Base-by-base conservation (phyloP, 1,284 basidiomycete genomes). In the Tylopilus orsonianus region DNA sequence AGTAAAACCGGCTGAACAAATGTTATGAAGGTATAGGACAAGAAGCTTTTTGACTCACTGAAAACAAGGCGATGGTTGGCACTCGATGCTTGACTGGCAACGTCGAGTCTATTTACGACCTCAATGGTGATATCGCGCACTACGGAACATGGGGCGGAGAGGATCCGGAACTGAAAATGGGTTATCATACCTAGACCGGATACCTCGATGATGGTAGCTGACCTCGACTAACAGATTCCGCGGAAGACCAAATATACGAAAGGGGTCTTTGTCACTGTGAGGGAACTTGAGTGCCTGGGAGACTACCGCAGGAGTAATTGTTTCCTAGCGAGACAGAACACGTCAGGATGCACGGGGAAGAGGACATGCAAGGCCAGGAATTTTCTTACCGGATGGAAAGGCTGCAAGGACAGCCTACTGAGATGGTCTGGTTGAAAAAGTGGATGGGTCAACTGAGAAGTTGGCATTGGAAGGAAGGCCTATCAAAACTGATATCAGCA, bases 151-250 rank as follows among this genome's bases (percentile, higher is more conserved):
- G 86, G 83, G 40, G 74, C 74, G 0, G 80, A 77, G 6, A 90
- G 72, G 16, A 89, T 67, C 19, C 81, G 78, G 62, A 81, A 87
- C 87, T 90, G 55, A 2, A 42, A 5, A 19, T n/a, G n/a, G n/a
- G n/a, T n/a, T n/a, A n/a, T n/a, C n/a, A n/a, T n/a, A n/a, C n/a
- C n/a, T n/a, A n/a, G n/a, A n/a, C n/a, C n/a, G n/a, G n/a, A n/a
- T n/a, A n/a, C n/a, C n/a, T n/a, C n/a, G 4, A 29, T 10, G 26
- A 38, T 34, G 71, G 14, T 26, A 80, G 40, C 75, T 27, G 41
- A 87, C 85, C 68, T 90, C 87, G 18, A 85, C 65, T 13, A 84
- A 64, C 46, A 87, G 60, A 50, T 78, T 81, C 50, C 75, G 81
- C 0, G 87, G 87, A 9, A 87, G 60, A 36, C 87, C 87, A 62